Percentiles rank a stretch among this genome's conserved stretches.
phyloP scores from a whole-genome alignment of 2,329 filamentous ascomycete species.

The Diaporthe ilicicola region DNA sequence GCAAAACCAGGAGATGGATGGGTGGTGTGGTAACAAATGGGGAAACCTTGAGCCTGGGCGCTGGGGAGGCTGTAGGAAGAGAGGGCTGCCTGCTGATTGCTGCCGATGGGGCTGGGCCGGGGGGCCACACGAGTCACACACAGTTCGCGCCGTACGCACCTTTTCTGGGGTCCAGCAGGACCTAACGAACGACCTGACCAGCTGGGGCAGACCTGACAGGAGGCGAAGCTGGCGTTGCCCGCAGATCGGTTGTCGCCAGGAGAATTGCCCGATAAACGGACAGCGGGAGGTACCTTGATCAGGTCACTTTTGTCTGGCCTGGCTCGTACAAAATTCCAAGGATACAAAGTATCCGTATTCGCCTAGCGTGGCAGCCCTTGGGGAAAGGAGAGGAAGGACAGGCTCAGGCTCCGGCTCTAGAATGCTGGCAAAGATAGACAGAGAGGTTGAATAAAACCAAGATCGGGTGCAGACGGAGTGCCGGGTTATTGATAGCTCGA shows the following conservation, averaged over 20 bases:
- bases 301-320: neutral
- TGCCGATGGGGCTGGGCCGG: slow-evolving; percentile 12
- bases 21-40: slow-evolving; percentile 20
- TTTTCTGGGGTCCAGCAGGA: slow-evolving; percentile 21
- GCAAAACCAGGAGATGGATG: slow-evolving; percentile 8
- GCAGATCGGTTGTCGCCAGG: slow-evolving; percentile 14
- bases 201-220: neutral
- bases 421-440: slow-evolving; percentile 17
- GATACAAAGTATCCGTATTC: slow-evolving; percentile 17
- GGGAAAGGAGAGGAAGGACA: neutral
- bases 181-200: slow-evolving; percentile 15
- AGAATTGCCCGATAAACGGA: slow-evolving; percentile 18
- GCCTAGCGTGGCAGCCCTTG: slow-evolving; percentile 13
- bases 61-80: slow-evolving; percentile 6
- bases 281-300: neutral
- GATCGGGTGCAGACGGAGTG: neutral
- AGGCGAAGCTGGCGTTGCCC: slow-evolving; percentile 23
- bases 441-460: neutral
- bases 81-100: slow-evolving; percentile 20
- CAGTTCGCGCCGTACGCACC: slow-evolving; percentile 22
- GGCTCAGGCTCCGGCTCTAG: neutral
- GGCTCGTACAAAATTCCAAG: neutral
- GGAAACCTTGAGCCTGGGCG: slow-evolving; percentile 18
- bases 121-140: slow-evolving; percentile 22
- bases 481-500: neutral